Conservation (phyloP, 805 yeast species). For the Torulaspora quercuum region DNA sequence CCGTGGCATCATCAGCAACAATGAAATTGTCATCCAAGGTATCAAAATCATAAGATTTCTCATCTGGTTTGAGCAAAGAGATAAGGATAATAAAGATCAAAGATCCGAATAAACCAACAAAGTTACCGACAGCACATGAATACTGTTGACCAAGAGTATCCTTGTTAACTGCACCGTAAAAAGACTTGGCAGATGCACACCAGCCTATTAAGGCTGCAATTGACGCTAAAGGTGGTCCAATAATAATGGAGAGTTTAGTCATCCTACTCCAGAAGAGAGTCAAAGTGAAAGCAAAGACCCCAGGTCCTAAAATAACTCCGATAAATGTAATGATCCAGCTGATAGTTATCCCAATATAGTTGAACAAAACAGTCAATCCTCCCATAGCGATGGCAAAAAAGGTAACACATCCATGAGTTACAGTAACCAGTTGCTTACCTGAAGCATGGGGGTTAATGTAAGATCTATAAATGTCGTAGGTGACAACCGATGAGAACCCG, state of each 20-base stretch:
- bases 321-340: conserved; percentile 37
- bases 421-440: conserved; percentile 34
- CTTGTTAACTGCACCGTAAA: conserved; percentile 44
- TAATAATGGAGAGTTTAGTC: too few relatives aligned
- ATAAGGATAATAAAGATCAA: too few relatives aligned
- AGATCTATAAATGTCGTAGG: conserved; percentile 38
- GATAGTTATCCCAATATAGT: conserved; percentile 38
- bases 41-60: too few relatives aligned
- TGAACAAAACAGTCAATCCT: conserved; percentile 35
- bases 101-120: too few relatives aligned
- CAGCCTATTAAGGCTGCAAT: too few relatives aligned
- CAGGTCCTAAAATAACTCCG: conserved; percentile 39
- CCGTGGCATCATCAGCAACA: too few relatives aligned
- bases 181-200: too few relatives aligned
- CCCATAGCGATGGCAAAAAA: conserved; percentile 32
- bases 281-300: conserved; percentile 31
- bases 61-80: too few relatives aligned
- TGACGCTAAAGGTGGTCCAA: too few relatives aligned
- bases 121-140: too few relatives aligned
- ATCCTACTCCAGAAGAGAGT: conserved; percentile 32
- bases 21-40: too few relatives aligned
- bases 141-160: conserved; percentile 43
- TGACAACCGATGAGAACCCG: conserved; percentile 37
- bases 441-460: conserved; percentile 39
- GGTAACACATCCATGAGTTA: conserved; percentile 34